phyloP scores from a whole-genome alignment of 768 basidiomycete species.

The Psilocybe sp. region DNA sequence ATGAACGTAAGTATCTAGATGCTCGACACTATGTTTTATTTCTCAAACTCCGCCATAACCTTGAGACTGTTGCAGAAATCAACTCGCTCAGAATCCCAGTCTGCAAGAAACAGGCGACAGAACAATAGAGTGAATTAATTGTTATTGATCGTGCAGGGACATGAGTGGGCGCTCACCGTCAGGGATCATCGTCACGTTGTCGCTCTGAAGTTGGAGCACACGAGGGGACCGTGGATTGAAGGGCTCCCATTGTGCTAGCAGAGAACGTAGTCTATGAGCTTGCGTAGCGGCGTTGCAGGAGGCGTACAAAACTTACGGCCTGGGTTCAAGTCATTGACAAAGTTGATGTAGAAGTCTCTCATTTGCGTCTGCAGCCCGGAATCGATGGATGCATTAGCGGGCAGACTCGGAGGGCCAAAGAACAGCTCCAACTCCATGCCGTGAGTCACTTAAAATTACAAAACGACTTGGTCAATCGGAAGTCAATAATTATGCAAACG shows the following conservation, averaged over 20 bases:
- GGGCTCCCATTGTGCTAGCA: constrained; percentile 35
- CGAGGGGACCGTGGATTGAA: constrained; percentile 30
- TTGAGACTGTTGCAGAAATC: constrained; percentile 36
- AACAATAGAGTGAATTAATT: neutral
- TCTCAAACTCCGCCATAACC: constrained; percentile 45
- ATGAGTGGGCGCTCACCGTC: constrained; percentile 40
- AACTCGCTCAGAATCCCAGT: constrained; percentile 37
- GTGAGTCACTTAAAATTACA: constrained; percentile 32
- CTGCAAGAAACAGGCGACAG: constrained; percentile 19
- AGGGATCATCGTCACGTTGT: constrained; percentile 51
- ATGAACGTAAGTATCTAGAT: too few species aligned
- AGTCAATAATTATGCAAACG: neutral
- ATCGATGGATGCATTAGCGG: constrained; percentile 33
- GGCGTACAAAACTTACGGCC: constrained; percentile 36
- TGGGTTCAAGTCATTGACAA: constrained; percentile 53
- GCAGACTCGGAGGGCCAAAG: constrained; percentile 39
- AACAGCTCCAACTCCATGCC: constrained; percentile 47
- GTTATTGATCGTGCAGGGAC: neutral
- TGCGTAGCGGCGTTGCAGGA: constrained; percentile 16
- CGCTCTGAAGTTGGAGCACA: constrained; percentile 48
- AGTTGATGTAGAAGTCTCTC: constrained; percentile 54
- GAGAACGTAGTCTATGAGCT: neutral
- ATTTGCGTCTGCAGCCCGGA: constrained; percentile 43
- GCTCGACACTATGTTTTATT: constrained; percentile 18
- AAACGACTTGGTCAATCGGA: neutral